Evolutionary conservation across 202 grass and related monocot genomes (phyloP).

Genomic region (Carex sylvatica): DNA sequence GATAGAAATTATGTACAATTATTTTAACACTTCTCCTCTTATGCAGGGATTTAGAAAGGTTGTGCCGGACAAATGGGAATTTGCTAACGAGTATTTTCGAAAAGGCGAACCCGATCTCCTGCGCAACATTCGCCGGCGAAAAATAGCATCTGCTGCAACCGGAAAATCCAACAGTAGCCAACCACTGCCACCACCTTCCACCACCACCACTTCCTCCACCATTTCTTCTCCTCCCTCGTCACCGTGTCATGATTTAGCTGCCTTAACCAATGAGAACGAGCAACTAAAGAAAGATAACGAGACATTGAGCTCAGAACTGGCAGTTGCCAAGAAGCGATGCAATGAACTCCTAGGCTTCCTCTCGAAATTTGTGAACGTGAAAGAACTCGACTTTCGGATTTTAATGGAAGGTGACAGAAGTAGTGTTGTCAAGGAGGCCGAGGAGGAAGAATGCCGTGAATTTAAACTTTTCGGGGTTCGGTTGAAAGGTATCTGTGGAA

Average conservation of each 20-base stretch:
- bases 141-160: constrained; percentile 44
- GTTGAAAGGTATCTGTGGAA: constrained; percentile 38
- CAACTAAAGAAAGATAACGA: constrained; percentile 72
- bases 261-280: constrained; percentile 64
- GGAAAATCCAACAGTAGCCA: constrained; percentile 39
- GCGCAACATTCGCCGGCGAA: constrained; percentile 88
- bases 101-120: constrained; percentile 78
- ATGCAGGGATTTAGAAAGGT: constrained; percentile 94
- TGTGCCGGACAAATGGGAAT: constrained; percentile 94
- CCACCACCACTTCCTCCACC: constrained; percentile 39
- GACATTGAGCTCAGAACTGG: constrained; percentile 51
- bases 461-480: constrained; percentile 81
- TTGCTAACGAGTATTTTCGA: constrained; percentile 89
- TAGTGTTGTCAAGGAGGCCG: not conserved
- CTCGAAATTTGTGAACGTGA: constrained; percentile 69
- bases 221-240: constrained; percentile 44
- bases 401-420: constrained; percentile 46
- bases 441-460: constrained; percentile 26
- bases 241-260: not conserved
- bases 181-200: constrained; percentile 29
- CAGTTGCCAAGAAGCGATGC: constrained; percentile 50
- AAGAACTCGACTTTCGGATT: constrained; percentile 46
- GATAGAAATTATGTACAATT: too few relatives aligned
- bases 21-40: not conserved
- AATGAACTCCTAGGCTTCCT: constrained; percentile 78